Conservation (phyloP, 202 grass and related monocot genomes). For the Schoenoplectus triqueter region DNA sequence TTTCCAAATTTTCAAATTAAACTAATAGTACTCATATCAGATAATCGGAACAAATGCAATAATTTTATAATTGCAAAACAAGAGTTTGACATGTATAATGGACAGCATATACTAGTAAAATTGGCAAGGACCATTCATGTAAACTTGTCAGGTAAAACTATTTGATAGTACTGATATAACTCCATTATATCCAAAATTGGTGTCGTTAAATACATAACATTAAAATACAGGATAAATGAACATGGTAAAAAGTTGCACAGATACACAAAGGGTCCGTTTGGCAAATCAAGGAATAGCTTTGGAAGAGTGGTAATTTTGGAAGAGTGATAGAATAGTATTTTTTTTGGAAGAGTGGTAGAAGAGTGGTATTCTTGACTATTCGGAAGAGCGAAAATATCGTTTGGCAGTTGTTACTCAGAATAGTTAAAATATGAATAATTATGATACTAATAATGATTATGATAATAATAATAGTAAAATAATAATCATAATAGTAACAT, state of each 20-base stretch:
- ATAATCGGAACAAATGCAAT: neutral
- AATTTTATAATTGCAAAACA: conserved; percentile 21
- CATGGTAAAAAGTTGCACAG: neutral
- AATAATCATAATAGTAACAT: too few species aligned
- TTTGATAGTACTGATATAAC: neutral
- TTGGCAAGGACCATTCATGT: neutral
- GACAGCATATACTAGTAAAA: neutral
- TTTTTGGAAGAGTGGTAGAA: too few species aligned
- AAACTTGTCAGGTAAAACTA: conserved; percentile 9
- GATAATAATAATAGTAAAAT: too few species aligned
- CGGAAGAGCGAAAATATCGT: too few species aligned
- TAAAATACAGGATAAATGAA: neutral
- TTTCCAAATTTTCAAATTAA: neutral
- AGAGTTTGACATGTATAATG: neutral
- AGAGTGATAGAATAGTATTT: too few species aligned
- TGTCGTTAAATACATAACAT: neutral
- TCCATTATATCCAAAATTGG: neutral
- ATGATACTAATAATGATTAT: too few species aligned
- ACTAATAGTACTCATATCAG: neutral
- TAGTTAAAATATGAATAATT: too few species aligned
- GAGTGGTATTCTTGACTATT: too few species aligned
- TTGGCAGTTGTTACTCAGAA: too few species aligned
- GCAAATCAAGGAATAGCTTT: too few species aligned
- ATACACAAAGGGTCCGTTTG: too few species aligned
- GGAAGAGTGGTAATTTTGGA: too few species aligned